Evolutionary conservation across 2,329 filamentous ascomycete species (phyloP), one percentile per base, ranked within the genome.

Genomic region (Apiospora aurea): DNA sequence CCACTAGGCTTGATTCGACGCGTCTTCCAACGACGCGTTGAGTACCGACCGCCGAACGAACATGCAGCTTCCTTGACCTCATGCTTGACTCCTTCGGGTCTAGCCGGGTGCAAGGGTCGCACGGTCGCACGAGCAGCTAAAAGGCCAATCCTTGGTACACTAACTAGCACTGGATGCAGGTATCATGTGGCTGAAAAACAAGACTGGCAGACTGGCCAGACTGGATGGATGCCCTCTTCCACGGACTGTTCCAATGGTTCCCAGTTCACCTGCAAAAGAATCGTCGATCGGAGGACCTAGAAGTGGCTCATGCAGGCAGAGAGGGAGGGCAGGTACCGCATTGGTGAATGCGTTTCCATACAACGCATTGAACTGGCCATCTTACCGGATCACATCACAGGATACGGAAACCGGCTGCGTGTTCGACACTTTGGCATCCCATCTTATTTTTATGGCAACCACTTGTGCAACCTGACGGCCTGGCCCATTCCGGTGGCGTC

Each of bases 121-220:
- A n/a, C 7, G 34, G 34, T 38, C 34, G 34, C 34, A 38, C 34
- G 34, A 5, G 5, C 34, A 8, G 26, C 26, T 29, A 29, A 29
- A 29, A 29, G 26, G 26, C 26, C 34, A 38, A 38, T 38, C 34
- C 34, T n/a, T 21, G 46, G 46, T 47, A 21, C 46, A 51, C 4
- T n/a, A n/a, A 51, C 4, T n/a, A n/a, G 49, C 49, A 24, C 7
- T 38, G 10, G 49, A 10, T 38, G 51, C 13, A 18, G 26, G 34
- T 64, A 64, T 64, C 57, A 64, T 64, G 57, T 64, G 57, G 57
- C 57, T 41, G 57, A 38, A 41, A 53, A 61, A n/a, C 4, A n/a
- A 24, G 49, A 13, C n/a, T 18, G 26, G 26, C 46, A 24, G 49
- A 13, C n/a, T 18, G 26, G 26, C 46, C 46, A 24, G 49, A 13